A percentile compares a stretch with the other conserved stretches of the same genome.
Conservation (phyloP, 1,139 yeast species). For the Taphrina pruni region DNA sequence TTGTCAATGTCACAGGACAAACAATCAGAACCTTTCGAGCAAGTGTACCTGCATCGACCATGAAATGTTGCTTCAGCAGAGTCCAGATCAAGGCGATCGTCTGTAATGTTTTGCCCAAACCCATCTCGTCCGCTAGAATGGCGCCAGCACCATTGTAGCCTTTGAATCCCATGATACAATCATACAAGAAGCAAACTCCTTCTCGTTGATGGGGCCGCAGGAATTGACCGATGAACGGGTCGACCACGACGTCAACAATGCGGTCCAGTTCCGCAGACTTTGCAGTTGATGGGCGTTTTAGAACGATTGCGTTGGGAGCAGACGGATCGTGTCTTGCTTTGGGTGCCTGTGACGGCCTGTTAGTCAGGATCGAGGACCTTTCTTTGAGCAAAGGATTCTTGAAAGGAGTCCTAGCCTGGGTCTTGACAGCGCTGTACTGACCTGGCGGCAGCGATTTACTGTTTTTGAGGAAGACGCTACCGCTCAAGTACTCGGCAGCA, state of each 20-base stretch:
- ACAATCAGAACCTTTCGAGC: constrained; percentile 72
- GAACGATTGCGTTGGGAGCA: constrained; percentile 56
- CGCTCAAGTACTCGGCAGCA: constrained; percentile 46
- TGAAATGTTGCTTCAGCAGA: constrained; percentile 71
- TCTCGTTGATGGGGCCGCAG: constrained; percentile 84
- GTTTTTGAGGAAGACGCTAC: constrained; percentile 28
- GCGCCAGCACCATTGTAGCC: constrained; percentile 68
- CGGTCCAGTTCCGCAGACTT: constrained; percentile 35
- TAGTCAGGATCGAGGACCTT: background rate
- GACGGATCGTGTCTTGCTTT: constrained; percentile 56
- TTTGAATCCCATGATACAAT: constrained; percentile 74
- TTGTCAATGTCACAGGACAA: constrained; percentile 88
- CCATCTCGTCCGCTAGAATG: constrained; percentile 95
- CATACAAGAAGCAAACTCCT: constrained; percentile 80
- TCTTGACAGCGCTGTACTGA: constrained; percentile 1
- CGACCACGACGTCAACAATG: constrained; percentile 68
- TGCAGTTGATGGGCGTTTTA: constrained; percentile 53
- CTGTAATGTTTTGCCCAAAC: constrained; percentile 89
- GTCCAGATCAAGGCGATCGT: constrained; percentile 87
- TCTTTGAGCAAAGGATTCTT: constrained; percentile 14
- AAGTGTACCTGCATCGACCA: constrained; percentile 54
- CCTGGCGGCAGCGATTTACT: background rate
- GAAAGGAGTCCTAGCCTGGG: constrained; percentile 10
- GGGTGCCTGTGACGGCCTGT: constrained; percentile 42
- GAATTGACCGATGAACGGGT: constrained; percentile 63